Conservation (phyloP, 768 basidiomycete species). For the Hygrocybe punicea region DNA sequence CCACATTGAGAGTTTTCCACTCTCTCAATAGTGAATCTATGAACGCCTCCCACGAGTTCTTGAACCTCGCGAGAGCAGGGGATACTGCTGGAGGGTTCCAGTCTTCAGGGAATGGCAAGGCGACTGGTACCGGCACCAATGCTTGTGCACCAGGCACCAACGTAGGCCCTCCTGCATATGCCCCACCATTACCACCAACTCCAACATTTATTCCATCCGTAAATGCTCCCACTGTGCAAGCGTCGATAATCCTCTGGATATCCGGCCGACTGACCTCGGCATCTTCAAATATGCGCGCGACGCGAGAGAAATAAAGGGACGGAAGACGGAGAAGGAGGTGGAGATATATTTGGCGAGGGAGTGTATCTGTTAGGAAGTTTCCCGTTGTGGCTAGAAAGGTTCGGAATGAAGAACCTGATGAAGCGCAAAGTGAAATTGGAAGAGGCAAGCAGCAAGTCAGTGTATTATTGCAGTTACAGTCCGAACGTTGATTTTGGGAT, state of each 20-base stretch:
- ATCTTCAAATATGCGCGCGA: conserved; percentile 71
- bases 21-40: conserved; percentile 65
- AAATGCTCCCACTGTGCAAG: conserved; percentile 27
- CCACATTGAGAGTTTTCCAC: conserved; percentile 73
- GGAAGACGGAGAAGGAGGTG: conserved; percentile 65
- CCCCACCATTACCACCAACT: not conserved
- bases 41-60: conserved; percentile 66
- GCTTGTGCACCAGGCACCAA: conserved; percentile 23
- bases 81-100: conserved; percentile 54
- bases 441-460: not conserved
- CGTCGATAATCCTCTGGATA: conserved; percentile 53
- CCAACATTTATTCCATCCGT: not conserved
- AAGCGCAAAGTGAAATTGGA: not conserved
- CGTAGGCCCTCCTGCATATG: not conserved
- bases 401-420: not conserved
- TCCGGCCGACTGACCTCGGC: conserved; percentile 76
- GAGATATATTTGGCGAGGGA: conserved; percentile 45
- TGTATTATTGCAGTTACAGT: not conserved
- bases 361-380: conserved; percentile 36
- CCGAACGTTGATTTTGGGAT: not conserved
- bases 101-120: conserved; percentile 51
- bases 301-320: conserved; percentile 74
- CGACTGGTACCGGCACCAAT: conserved; percentile 16
- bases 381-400: conserved; percentile 5
- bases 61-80: conserved; percentile 63